Evolutionary conservation across 2,329 filamentous ascomycete species (phyloP), one percentile per base, ranked within the genome.

Genomic region (Diatrype stigma): DNA sequence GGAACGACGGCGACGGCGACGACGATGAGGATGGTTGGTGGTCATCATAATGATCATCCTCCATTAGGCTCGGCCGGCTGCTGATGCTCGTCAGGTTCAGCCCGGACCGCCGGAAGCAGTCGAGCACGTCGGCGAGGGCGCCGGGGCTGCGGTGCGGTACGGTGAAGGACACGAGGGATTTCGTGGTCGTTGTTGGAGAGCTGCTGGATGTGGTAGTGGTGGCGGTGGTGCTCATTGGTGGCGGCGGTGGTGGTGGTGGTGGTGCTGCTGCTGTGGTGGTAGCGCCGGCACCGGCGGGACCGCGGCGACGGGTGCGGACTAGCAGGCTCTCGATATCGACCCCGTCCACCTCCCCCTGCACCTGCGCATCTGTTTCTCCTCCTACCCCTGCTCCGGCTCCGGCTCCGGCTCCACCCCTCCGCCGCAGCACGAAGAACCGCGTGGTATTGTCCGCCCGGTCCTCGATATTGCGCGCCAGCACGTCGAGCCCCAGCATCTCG

Each of bases 31-130:
- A n/a, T n/a, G n/a, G n/a, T n/a, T 26, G 19, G 45, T 47, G 19
- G 23, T 47, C 28, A 14, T 34, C n/a, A n/a, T n/a, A n/a, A 34
- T 7, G 30, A 16, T 47, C 28, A 26, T 35, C 30, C 4, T 35
- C 19, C 30, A 11, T 42, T 4, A 88, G 80, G 61, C 89, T 91
- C 5, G 93, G 93, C 56, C 93, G 74, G 58, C 89, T 91, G 66
- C 91, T 92, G 69, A 97, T 96, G 67, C 87, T 93, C 28, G 92
- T 96, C 59, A 97, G 73, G 66, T 96, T 96, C 51, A 96, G 76
- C 5, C 79, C 78, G 58, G 82, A 78, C 7, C 74, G 75, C 56
- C 85, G 84, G 72, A 97, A 97, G 50, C 90, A 89, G 47, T 85
- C 80, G 52, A 97, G 75, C 28, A 86, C 88, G 60, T 89, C 82